phyloP scores from a whole-genome alignment of 257 asterid genomes.

The Solanum arcanum region DNA sequence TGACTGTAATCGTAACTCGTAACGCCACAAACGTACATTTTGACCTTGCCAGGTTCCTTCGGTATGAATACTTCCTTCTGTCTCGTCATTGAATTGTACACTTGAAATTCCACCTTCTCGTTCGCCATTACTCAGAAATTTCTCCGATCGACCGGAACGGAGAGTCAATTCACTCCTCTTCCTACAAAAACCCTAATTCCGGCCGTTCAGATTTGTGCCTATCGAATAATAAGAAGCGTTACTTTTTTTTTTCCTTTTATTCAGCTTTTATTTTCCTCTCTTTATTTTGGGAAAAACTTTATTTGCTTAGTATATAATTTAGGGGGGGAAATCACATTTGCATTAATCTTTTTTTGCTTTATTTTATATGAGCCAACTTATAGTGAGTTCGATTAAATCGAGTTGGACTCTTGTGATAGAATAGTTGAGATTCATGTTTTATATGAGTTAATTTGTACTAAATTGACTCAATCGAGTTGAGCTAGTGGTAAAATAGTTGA shows the following conservation, averaged over 20 bases:
- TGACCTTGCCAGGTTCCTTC: constrained; percentile 45
- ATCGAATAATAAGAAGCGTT: neutral
- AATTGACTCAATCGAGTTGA: neutral
- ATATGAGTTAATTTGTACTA: neutral
- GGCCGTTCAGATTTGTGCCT: neutral
- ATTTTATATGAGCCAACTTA: neutral
- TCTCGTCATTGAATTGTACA: constrained; percentile 58
- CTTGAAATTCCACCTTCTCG: constrained; percentile 18
- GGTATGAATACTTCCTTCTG: constrained; percentile 61
- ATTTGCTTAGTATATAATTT: neutral
- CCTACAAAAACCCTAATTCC: neutral
- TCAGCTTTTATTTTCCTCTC: neutral
- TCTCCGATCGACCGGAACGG: neutral
- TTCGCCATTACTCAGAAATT: constrained; percentile 8
- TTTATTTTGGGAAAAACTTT: neutral
- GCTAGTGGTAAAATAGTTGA: neutral
- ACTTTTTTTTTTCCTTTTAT: neutral
- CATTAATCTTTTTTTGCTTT: too few species aligned
- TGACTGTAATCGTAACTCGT: constrained; percentile 80
- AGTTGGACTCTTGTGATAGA: neutral
- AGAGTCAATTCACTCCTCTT: neutral
- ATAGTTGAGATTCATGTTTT: neutral
- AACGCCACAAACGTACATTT: constrained; percentile 80
- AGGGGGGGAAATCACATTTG: neutral
- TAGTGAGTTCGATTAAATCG: neutral